Base-by-base conservation (phyloP, 257 asterid genomes). In the Solanum gracilifrons region DNA sequence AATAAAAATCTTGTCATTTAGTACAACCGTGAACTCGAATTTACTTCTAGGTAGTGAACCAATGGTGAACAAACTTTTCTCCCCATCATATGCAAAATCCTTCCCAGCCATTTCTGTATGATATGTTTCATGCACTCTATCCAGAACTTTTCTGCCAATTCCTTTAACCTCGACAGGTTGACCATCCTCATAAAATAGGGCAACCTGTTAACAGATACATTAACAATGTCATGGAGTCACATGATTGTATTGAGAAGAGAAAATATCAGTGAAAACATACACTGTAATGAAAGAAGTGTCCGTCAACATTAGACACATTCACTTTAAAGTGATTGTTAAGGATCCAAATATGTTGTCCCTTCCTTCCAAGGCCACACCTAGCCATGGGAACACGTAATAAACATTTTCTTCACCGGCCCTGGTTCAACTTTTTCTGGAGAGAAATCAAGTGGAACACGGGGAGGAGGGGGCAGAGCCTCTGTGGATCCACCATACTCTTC, bases 161-260 rank as follows among this genome's bases (percentile, higher is more conserved):
- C 98, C 99, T 89, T 97, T 97, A 1, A 95, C 98, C 46, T 97
- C 98, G 11, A 95, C 98, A 3, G 98, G 98, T 64, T 93, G 94
- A 5, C 98, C 98, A 93, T 97, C 99, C 90, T 97, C 98, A 51
- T 94, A 97, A 87, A 90, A 91, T 25, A 97, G 93, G 32, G 99
- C 98, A 91, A 97, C 98, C 99, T 97, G 90, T 87, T 4, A 32
- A 43, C 10, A 39, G 33, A 36, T 12, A 79, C 60, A 37, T 43
- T 33, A 41, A 25, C 74, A 87, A 71, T 27, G 23, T 39, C 35
- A 13, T 8, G 23, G 31, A 51, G 13, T 16, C 27, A 11, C 60
- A 48, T 25, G 73, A 82, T 27, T 35, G 46, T 39, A 10, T 80
- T 29, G 5, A 3, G 27, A 12, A 39, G 23, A 29, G 58, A 87